Evolutionary conservation across 495 filamentous ascomycete species (phyloP).

Genomic region (Penicillium silybi): DNA sequence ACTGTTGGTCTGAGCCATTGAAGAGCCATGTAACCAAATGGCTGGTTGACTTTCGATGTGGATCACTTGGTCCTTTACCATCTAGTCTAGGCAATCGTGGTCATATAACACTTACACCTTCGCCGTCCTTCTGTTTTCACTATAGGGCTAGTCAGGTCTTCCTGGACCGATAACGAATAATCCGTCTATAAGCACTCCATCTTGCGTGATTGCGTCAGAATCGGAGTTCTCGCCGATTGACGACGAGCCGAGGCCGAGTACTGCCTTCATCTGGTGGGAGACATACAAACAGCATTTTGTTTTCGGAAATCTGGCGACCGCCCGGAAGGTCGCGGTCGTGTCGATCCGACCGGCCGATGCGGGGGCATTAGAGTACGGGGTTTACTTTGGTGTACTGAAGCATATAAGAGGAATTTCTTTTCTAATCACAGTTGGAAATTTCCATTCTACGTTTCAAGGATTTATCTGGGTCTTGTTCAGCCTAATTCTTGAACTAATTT

Average conservation of each 20-base stretch:
- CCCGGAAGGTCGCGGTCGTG: neutral
- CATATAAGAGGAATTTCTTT: conserved; percentile 7
- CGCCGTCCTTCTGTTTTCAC: no score
- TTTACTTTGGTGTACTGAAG: neutral
- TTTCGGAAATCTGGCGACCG: neutral
- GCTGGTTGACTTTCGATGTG: neutral
- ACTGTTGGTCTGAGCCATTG: neutral
- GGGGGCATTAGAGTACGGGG: neutral
- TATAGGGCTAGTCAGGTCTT: no score
- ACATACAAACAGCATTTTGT: no score
- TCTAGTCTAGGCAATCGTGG: no score
- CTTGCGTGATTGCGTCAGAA: conserved; percentile 12
- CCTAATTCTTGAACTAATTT: neutral
- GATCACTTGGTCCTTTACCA: no score
- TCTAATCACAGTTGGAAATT: no score
- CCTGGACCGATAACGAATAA: no score
- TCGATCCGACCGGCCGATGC: conserved; percentile 20
- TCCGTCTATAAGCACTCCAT: conserved; percentile 2
- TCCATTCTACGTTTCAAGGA: no score
- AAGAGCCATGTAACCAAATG: neutral
- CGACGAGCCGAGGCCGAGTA: conserved; percentile 8
- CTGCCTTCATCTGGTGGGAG: neutral
- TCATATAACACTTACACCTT: no score
- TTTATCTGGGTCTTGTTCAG: neutral
- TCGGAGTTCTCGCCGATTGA: conserved; percentile 5